phyloP scores from a whole-genome alignment of 495 filamentous ascomycete genomes.

The Neurospora intermedia region DNA sequence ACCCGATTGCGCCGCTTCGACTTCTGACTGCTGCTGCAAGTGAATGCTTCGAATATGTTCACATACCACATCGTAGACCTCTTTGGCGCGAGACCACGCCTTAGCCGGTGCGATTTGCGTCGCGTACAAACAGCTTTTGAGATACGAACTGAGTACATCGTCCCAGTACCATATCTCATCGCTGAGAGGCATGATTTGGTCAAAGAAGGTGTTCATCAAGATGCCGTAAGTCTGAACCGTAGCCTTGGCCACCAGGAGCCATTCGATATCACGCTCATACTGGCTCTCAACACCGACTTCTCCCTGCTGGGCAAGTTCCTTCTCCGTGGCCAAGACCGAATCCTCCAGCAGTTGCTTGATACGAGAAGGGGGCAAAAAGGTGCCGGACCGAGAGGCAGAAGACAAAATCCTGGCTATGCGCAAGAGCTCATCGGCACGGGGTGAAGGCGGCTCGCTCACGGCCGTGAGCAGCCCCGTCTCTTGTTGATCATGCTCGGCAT shows the following conservation, averaged over 20 bases:
- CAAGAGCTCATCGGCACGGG: constrained; percentile 45
- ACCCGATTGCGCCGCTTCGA: background rate
- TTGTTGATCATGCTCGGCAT: constrained; percentile 7
- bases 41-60: constrained; percentile 24
- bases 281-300: constrained; percentile 20
- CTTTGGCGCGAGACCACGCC: constrained; percentile 54
- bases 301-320: constrained; percentile 6
- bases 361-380: constrained; percentile 38
- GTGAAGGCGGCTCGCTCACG: constrained; percentile 19
- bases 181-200: constrained; percentile 67
- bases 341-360: constrained; percentile 51
- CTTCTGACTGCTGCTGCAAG: constrained; percentile 7
- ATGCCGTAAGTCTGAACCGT: constrained; percentile 75
- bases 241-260: constrained; percentile 79
- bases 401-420: constrained; percentile 58
- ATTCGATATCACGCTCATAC: constrained; percentile 68
- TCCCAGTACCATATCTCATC: constrained; percentile 94
- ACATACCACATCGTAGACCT: constrained; percentile 49
- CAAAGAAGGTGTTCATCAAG: constrained; percentile 58
- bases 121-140: constrained; percentile 63
- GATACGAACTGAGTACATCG: constrained; percentile 60
- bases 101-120: constrained; percentile 70
- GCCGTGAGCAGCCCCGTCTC: constrained; percentile 1
- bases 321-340: constrained; percentile 31
- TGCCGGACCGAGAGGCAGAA: constrained; percentile 46